These are phyloP conservation scores for Filosporella fistucella DNA, from an alignment of 495 filamentous ascomycete species.

Conservation along the genomic window DNA sequence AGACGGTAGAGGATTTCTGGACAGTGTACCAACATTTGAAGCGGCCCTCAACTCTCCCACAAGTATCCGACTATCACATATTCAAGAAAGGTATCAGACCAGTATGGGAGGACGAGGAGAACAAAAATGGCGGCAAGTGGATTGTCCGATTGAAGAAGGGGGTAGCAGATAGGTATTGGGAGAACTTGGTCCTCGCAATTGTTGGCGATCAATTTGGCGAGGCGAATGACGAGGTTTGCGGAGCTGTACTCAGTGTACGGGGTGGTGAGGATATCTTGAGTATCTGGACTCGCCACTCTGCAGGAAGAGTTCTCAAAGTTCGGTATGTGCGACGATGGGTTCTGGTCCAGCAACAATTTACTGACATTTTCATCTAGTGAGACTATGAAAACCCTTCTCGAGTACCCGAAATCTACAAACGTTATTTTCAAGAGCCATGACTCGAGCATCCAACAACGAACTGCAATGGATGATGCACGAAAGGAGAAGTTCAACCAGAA, in stretches of 20 bases:
- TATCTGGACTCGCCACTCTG: conserved; percentile 92
- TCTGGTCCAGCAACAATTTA: too few relatives aligned
- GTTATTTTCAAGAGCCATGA: conserved; percentile 94
- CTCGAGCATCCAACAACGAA: conserved; percentile 73
- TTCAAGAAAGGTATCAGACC: conserved; percentile 96
- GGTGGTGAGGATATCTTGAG: conserved; percentile 96
- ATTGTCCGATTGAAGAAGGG: conserved; percentile 94
- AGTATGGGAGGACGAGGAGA: conserved; percentile 98
- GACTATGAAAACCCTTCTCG: conserved; percentile 84
- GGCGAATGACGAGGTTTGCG: conserved; percentile 90
- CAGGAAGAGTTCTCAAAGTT: conserved; percentile 92
- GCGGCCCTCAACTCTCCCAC: conserved; percentile 78
- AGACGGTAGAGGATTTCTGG: conserved; percentile 89
- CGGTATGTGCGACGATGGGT: conserved; percentile 56
- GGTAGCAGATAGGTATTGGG: conserved; percentile 95
- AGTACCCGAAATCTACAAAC: conserved; percentile 81
- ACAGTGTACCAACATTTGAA: conserved; percentile 87
- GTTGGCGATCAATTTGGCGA: conserved; percentile 94
- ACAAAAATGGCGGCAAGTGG: conserved; percentile 96
- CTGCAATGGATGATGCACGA: conserved; percentile 75
- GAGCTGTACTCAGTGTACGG: conserved; percentile 86
- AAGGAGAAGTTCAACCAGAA: conserved; percentile 74
- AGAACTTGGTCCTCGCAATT: conserved; percentile 87
- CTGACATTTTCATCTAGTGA: conserved; percentile 57
- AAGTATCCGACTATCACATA: conserved; percentile 95